Evolutionary conservation across 352 stramenopile genomes (phyloP).

Genomic region (Nothophytophthora sp.): DNA sequence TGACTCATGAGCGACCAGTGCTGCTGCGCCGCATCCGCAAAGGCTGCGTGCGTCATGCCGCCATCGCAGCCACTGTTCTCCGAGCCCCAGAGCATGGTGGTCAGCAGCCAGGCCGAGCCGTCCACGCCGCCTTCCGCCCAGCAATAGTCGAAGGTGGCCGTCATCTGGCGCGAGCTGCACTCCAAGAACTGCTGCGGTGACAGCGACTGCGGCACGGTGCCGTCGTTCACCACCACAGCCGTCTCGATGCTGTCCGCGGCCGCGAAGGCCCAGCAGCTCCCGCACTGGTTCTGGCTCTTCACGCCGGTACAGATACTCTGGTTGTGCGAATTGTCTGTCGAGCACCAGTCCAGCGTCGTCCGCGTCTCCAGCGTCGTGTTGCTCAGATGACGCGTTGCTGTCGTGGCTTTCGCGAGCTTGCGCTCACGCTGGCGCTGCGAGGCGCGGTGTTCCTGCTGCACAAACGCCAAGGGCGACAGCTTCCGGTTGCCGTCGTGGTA

Average conservation of each 20-base stretch:
- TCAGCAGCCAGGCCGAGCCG: constrained; percentile 58
- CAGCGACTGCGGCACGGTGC: constrained; percentile 46
- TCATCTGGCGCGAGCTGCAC: constrained; percentile 72
- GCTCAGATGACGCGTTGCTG: constrained; percentile 7
- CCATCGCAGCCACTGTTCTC: constrained; percentile 69
- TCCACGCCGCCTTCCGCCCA: constrained; percentile 53
- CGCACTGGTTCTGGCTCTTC: constrained; percentile 83
- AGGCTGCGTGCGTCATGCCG: constrained; percentile 76
- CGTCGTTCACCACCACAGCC: constrained; percentile 50
- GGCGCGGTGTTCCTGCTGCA: constrained; percentile 56
- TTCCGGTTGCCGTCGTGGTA: constrained; percentile 45
- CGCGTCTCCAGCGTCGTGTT: constrained; percentile 30
- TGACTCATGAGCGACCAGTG: constrained; percentile 59
- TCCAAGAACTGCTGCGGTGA: constrained; percentile 83
- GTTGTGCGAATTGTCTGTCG: constrained; percentile 59
- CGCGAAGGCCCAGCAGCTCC: constrained; percentile 83
- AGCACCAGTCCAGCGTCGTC: constrained; percentile 71
- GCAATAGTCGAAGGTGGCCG: constrained; percentile 77
- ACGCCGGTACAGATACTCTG: constrained; percentile 70
- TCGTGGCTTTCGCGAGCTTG: constrained; percentile 9
- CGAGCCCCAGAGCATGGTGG: constrained; percentile 74
- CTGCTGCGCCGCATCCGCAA: constrained; percentile 56
- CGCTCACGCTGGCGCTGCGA: constrained; percentile 30
- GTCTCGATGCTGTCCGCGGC: constrained; percentile 80
- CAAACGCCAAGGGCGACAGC: constrained; percentile 50